phyloP scores from a whole-genome alignment of 495 filamentous ascomycete genomes.

The Trichocladium antarcticum region DNA sequence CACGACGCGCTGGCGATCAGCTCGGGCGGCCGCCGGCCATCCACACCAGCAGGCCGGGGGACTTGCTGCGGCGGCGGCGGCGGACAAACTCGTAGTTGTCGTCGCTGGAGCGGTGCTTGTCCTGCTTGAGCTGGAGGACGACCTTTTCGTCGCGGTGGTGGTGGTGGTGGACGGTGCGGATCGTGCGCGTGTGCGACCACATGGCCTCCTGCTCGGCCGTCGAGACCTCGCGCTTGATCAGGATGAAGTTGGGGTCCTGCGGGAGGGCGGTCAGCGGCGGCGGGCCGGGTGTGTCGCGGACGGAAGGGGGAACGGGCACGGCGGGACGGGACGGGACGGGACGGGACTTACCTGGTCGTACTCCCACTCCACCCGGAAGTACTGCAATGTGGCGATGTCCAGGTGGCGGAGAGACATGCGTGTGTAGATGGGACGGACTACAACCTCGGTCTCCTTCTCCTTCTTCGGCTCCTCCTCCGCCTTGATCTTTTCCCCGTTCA shows the following conservation, averaged over 20 bases:
- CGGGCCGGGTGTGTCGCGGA: too few species aligned
- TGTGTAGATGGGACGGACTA: slow-evolving; percentile 41
- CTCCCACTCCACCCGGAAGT: slow-evolving; percentile 42
- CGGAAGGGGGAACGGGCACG: not conserved
- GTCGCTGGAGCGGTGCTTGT: slow-evolving; percentile 35
- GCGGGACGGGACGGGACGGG: not conserved
- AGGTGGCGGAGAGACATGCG: slow-evolving; percentile 46
- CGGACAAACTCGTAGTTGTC: slow-evolving; percentile 45
- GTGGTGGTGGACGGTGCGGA: slow-evolving; percentile 34
- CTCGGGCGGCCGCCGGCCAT: slow-evolving; percentile 35
- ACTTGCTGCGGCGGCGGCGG: slow-evolving; percentile 39
- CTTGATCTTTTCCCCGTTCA: slow-evolving; percentile 42
- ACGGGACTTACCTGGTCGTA: slow-evolving; percentile 38
- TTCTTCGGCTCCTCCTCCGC: slow-evolving; percentile 25
- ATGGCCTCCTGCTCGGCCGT: slow-evolving; percentile 62
- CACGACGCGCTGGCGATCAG: too few species aligned
- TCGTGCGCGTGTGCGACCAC: slow-evolving; percentile 56
- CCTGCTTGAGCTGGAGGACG: slow-evolving; percentile 25
- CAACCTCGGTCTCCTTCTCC: slow-evolving; percentile 16
- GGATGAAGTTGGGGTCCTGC: slow-evolving; percentile 55
- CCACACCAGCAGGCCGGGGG: slow-evolving; percentile 39
- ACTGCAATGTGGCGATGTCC: slow-evolving; percentile 44
- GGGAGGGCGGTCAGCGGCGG: not conserved
- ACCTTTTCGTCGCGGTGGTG: not conserved
- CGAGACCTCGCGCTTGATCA: slow-evolving; percentile 69